phyloP scores from a whole-genome alignment of 2,329 filamentous ascomycete species.

The Zarea fungicola region DNA sequence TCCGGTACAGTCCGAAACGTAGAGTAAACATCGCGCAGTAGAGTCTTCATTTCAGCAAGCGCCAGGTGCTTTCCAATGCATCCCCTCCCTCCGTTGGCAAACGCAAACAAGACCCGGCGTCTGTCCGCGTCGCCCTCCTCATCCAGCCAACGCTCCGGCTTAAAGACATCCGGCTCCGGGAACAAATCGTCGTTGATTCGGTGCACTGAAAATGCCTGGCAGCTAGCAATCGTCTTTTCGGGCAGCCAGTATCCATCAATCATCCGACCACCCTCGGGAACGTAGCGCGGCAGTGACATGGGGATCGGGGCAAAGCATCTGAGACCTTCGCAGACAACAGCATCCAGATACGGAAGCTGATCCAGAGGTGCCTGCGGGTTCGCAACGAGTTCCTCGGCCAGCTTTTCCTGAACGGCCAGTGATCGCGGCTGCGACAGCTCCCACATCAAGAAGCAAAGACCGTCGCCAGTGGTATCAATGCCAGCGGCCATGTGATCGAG shows the following conservation, averaged over 20 bases:
- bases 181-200: constrained; percentile 63
- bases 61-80: constrained; percentile 64
- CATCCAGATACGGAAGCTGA: constrained; percentile 55
- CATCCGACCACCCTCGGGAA: constrained; percentile 47
- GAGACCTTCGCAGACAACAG: constrained; percentile 57
- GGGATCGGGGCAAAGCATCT: constrained; percentile 60
- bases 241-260: constrained; percentile 54
- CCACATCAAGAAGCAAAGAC: constrained; percentile 66
- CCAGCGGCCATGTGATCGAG: constrained; percentile 68
- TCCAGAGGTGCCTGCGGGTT: constrained; percentile 39
- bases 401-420: constrained; percentile 41
- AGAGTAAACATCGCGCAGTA: constrained; percentile 59
- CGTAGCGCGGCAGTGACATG: constrained; percentile 60
- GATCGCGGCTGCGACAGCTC: constrained; percentile 59
- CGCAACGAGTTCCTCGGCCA: constrained; percentile 47
- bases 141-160: constrained; percentile 79
- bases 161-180: constrained; percentile 69
- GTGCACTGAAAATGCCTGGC: constrained; percentile 57
- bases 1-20: constrained; percentile 52
- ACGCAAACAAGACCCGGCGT: constrained; percentile 58
- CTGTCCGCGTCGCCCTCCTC: constrained; percentile 67
- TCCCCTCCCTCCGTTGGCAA: constrained; percentile 59
- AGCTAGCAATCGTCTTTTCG: constrained; percentile 51
- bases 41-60: constrained; percentile 61
- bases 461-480: constrained; percentile 67